A percentile compares a stretch with the other conserved stretches of the same genome.
Conservation (phyloP, 208 protist genomes). For the Leishmania lainsoni region DNA sequence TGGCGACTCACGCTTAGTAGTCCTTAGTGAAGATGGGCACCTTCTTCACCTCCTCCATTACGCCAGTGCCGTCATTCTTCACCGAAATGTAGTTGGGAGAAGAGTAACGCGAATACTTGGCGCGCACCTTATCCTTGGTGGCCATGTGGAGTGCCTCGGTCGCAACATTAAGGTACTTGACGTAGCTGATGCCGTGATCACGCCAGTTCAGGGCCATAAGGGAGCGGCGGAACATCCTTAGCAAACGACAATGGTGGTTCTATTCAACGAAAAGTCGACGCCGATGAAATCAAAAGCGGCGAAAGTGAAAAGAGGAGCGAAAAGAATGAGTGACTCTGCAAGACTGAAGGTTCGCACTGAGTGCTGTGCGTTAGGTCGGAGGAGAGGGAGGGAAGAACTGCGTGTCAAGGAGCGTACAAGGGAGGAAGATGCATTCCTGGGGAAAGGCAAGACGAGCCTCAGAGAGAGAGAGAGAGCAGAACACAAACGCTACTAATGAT, state of each 20-base stretch:
- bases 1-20: constrained; percentile 46
- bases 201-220: constrained; percentile 68
- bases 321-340: neutral
- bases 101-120: constrained; percentile 79
- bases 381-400: neutral
- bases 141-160: constrained; percentile 87
- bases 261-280: neutral
- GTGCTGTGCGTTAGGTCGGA: neutral
- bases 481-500: neutral
- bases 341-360: neutral
- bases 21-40: constrained; percentile 74
- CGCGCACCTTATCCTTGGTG: constrained; percentile 57
- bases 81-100: constrained; percentile 68
- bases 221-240: constrained; percentile 69
- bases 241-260: neutral
- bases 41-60: constrained; percentile 65
- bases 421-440: constrained; percentile 7
- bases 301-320: constrained; percentile 9
- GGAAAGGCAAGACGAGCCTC: neutral
- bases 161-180: constrained; percentile 91
- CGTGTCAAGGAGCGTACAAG: neutral
- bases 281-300: neutral
- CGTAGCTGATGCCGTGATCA: constrained; percentile 89
- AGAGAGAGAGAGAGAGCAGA: neutral
- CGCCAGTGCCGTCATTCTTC: constrained; percentile 66